Evolutionary conservation across 2,329 filamentous ascomycete genomes (phyloP).

Genomic region (Chalaropsis ovoidea): DNA sequence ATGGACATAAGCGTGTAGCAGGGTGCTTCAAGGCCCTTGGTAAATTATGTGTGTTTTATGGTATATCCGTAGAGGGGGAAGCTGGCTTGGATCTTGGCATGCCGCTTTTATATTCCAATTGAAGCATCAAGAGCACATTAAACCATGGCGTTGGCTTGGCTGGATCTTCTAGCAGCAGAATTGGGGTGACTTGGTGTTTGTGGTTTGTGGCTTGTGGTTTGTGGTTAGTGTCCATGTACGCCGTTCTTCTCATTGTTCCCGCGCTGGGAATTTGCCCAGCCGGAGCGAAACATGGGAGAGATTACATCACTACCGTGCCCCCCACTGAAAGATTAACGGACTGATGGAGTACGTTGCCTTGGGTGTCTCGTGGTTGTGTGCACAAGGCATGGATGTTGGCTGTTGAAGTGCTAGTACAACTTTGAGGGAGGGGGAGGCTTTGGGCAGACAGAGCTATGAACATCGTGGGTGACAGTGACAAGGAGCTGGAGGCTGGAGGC

Average conservation of each 20-base stretch:
- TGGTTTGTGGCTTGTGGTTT: not conserved
- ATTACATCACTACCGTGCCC: slow-evolving; percentile 8
- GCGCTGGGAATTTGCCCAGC: not conserved
- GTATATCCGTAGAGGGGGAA: not conserved
- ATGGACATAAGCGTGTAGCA: not conserved
- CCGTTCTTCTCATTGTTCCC: not conserved
- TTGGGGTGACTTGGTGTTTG: not conserved
- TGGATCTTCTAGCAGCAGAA: not conserved
- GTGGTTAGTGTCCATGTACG: not conserved
- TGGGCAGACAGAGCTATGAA: not conserved
- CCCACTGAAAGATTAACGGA: not conserved
- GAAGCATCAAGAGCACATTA: not conserved
- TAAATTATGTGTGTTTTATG: slow-evolving; percentile 11
- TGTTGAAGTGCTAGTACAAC: too few relatives aligned
- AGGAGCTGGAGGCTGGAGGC: too few relatives aligned
- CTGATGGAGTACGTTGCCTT: not conserved
- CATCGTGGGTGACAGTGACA: too few relatives aligned
- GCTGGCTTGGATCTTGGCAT: not conserved
- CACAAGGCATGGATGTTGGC: not conserved
- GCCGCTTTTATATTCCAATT: not conserved
- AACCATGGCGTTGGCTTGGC: not conserved
- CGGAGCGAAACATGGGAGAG: not conserved
- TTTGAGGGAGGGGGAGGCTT: not conserved
- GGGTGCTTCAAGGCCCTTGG: not conserved
- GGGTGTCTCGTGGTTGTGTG: not conserved